Evolutionary conservation across 2,329 filamentous ascomycete species (phyloP), one percentile per base, ranked within the genome.

Genomic region (Epichloe uncinata): DNA sequence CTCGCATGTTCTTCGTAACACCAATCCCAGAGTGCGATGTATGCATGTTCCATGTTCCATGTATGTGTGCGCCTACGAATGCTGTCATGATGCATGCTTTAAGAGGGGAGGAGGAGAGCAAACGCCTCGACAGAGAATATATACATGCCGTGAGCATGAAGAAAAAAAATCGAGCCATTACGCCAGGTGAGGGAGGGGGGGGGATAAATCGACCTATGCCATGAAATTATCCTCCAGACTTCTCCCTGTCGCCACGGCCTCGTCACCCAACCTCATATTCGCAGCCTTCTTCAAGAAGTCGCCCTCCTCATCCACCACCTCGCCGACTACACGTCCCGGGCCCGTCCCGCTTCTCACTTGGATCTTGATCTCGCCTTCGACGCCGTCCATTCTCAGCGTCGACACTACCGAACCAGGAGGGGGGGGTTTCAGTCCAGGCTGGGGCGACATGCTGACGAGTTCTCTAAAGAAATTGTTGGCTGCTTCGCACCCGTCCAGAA

Each of bases 401-500:
- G 69, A 70, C 18, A 69, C 64, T 1, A 63, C 64, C 6, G 62
- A 62, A 8, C 63, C 63, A 3, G 62, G 63, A 0, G 64, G 64
- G 61, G 0, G 62, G 0, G 62, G 65, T 33, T 61, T 61, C 41
- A 68, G 56, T 38, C 66, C 68, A 4, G 69, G 69, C 43, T 61
- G 63, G 11, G 71, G 69, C 3, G 66, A 65, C 53, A 70, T 60
- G 55, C 66, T 69, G 38, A 79, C 74, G 6, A 87, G 73, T 47
- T 82, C 78, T 49, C 81, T 75, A 48, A 90, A 79, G 57, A 85
- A 84, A 34, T 79, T 74, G 54, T 85, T 84, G 15, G 86, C 87
- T 50, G 82, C 82, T 34, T 82, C 77, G 53, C 82, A 87, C 12
- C 84, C 84, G 57, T 87, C 84, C 68, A 87, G 78, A 5, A 86